Evolutionary conservation across 1,139 yeast genomes (phyloP), one percentile per base, ranked within the genome.

Genomic region (Pichia norvegensis): DNA sequence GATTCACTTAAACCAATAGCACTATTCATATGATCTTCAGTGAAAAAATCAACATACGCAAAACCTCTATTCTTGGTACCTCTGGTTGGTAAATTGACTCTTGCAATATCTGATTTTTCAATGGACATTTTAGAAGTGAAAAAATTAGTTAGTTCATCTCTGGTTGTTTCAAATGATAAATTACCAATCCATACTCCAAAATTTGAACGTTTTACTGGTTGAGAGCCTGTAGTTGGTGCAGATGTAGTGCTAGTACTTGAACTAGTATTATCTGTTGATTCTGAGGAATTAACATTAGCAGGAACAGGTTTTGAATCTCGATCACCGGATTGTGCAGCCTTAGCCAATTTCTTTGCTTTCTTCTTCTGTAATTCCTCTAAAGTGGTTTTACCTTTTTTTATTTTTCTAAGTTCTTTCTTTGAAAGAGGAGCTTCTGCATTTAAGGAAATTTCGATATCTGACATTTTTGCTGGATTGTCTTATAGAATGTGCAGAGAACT

Each of bases 111-210:
- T 1, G 60, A 10, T 78, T 66, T 46, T 64, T 64, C 44, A 56
- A 76, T 46, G 13, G 66, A 57, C 0, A 92, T 76, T 58, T 82
- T 85, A 11, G 77, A 73, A 4, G 73, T 67, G 10, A 92, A 67
- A 53, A 84, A 88, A 46, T 81, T 72, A 13, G 70, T 68, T 22
- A 92, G 62, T 52, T 88, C 95, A 36, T 85, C 94, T 56, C 76
- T 79, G 1, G 81, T 73, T 7, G 97, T 88, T 46, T 85, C 94
- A 58, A 84, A 94, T 0, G 96, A 75, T 54, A 94, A 66, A 62
- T 92, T 94, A 41, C 98, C 98, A 40, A 92, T 76, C 98, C 98
- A 92, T 23, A 88, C 94, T 40, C 95, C 95, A 57, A 69, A 79
- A 46, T 73, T 76, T 2, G 82, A 73, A 55, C 72, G 73, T 55